Evolutionary conservation across 139 green algal species (phyloP), one percentile per base, ranked within the genome.

Genomic region (Chlamydomonas schloesseri): DNA sequence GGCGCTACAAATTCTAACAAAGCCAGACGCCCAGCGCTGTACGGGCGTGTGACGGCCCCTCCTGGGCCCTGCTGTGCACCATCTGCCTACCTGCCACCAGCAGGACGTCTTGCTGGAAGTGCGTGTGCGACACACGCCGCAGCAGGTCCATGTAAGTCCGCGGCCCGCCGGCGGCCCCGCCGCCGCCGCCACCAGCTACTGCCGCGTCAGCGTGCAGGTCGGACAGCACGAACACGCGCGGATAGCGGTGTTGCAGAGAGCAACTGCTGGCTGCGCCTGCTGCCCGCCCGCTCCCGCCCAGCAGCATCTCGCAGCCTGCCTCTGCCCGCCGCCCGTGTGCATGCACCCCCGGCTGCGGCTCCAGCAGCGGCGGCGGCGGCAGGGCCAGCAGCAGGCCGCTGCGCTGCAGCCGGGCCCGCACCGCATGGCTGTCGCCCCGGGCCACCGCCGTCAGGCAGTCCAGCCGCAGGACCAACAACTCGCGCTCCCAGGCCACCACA

Each of bases 71-170:
- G 20, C 2, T 64, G 57, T 6, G 57, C 57, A 3, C 23, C 57
- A 6, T 10, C 21, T 26, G 57, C 57, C 23, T 64, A 50, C 78
- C 78, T 21, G 78, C 78, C 29, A 84, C 78, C 21, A 84, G 64
- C 26, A 84, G 42, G 23, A 84, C 64, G 46, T 84, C 78, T 5
- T 26, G 21, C 21, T 50, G 78, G 42, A 84, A 84, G 1, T 65
- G 78, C 10, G 64, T 84, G 18, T 0, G 8, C 64, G 42, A 60
- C n/a, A 84, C 74, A n/a, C 78, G 78, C 33, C 64, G 57, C 9
- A 84, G 46, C 34, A 84, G 78, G 64, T 74, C 78, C 78, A 84
- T 75, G 37, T 84, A 65, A 15, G 34, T 75, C 15, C 28, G 5
- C n/a, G n/a, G n/a, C n/a, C n/a, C n/a, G n/a, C n/a, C n/a, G n/a